Evolutionary conservation across 257 asterid species (phyloP).

Genomic region (Solanum piurae): DNA sequence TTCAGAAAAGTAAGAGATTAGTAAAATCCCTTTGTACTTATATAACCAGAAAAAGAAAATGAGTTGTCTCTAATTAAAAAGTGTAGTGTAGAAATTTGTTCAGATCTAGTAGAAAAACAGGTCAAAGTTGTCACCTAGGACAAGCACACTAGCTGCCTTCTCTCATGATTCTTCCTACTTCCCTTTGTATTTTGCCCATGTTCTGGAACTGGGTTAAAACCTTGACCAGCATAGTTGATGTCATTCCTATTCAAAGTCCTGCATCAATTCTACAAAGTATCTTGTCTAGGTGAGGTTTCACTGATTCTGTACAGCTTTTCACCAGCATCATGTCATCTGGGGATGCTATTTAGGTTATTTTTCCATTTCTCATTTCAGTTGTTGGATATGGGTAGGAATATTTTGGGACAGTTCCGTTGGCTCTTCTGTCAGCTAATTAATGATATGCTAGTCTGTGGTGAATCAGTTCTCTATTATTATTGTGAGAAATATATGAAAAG

Average conservation of each 20-base stretch:
- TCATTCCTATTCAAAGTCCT: background rate
- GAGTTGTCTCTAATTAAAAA: background rate
- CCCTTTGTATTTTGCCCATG: background rate
- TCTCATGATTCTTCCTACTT: background rate
- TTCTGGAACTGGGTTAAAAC: background rate
- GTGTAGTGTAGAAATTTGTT: background rate
- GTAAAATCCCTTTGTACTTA: background rate
- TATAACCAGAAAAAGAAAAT: background rate
- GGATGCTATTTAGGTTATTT: background rate
- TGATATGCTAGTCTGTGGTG: background rate
- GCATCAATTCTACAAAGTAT: background rate
- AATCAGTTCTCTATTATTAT: background rate
- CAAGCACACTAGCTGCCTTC: background rate
- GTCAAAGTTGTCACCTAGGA: background rate
- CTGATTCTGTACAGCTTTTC: background rate
- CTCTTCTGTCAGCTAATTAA: background rate
- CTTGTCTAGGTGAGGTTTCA: background rate
- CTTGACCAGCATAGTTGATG: background rate
- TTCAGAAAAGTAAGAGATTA: background rate
- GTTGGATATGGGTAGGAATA: background rate
- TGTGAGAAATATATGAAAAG: too few species aligned
- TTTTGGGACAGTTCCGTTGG: background rate
- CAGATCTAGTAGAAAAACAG: background rate
- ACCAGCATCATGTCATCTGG: background rate
- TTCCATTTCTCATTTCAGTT: background rate